Base-by-base conservation (phyloP, 192 early-diverging fungal genomes). In the Coemansia sp. region DNA sequence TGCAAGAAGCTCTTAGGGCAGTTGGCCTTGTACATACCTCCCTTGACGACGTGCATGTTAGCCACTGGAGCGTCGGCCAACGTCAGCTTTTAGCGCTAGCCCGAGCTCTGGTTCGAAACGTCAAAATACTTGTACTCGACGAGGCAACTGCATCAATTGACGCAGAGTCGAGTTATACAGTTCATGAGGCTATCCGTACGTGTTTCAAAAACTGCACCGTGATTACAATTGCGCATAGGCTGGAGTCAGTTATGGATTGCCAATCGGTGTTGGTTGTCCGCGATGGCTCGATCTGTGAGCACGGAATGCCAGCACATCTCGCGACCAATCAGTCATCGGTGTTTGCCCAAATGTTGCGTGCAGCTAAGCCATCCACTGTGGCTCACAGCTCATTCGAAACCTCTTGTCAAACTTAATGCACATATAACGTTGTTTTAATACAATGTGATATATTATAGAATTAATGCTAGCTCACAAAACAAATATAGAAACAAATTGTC, bases 51-150 rank as follows among this genome's bases (percentile, higher is more conserved):
- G 24, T 1, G 54, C 38, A 14, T 49, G 56, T 58, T 21, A 43
- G 32, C 32, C 6, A 32, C 63, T 65, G 88, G 88, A 64, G 86
- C 21, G 29, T 69, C 0, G 86, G 88, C 15, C 86, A 90, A 52
- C 67, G 76, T 23, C 86, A 87, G 65, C 68, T 85, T 7, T 69
- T 91, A 24, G 81, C 83, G 45, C 72, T 91, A 22, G 85, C 89
- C 0, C 79, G 88, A 2, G 87, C 85, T 43, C 41, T 66, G 89
- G 37, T 68, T 88, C 15, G 1, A 14, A 56, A 74, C 70, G 27
- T 62, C 81, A 25, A 74, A 65, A 84, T 93, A 9, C 66, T 93
- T 1, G 69, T 93, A 0, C 66, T 93, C 0, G 91, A 93, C 60
- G 91, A 87, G 55, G 86, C 88, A 1, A 88, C 87, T 1, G 78